A percentile compares a stretch with the other conserved stretches of the same genome.
Evolutionary conservation across 2,329 filamentous ascomycete genomes (phyloP).

Genomic region (Atkinsonella hypoxylon): DNA sequence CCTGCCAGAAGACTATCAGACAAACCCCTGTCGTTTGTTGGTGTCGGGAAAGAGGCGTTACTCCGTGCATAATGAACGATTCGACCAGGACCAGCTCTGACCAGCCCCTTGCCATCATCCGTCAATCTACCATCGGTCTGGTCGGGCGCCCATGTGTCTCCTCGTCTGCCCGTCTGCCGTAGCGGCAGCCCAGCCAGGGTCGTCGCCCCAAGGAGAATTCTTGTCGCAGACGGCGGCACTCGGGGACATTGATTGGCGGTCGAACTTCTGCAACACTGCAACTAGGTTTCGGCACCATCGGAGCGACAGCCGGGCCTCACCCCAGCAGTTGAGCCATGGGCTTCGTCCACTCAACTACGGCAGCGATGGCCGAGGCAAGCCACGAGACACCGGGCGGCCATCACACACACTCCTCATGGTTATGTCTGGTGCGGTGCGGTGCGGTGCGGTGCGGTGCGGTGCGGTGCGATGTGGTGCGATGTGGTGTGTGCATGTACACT

Average conservation of each 20-base stretch:
- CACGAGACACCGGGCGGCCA: not conserved
- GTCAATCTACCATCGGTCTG: too few species aligned
- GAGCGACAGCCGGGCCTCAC: conserved; percentile 8
- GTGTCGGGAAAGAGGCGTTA: too few species aligned
- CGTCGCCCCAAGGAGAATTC: not conserved
- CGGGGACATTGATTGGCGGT: not conserved
- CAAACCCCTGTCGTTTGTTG: too few species aligned
- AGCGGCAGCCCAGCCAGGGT: not conserved
- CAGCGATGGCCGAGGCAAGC: not conserved
- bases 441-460: too few species aligned
- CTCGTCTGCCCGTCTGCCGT: not conserved
- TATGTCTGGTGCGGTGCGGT: too few species aligned
- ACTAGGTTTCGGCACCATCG: conserved; percentile 8
- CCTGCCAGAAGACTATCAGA: not conserved
- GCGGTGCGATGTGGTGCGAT: too few species aligned
- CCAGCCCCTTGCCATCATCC: too few species aligned
- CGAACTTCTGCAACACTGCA: not conserved
- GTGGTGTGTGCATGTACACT: too few species aligned
- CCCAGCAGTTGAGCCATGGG: not conserved
- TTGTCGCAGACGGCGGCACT: not conserved
- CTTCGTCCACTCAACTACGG: not conserved
- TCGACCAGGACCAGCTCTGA: too few species aligned
- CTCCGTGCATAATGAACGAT: too few species aligned
- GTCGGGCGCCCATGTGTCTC: not conserved
- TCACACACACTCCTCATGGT: too few species aligned